Conservation (phyloP, 2,329 filamentous ascomycete species). For the Epichloe gansuensis region DNA sequence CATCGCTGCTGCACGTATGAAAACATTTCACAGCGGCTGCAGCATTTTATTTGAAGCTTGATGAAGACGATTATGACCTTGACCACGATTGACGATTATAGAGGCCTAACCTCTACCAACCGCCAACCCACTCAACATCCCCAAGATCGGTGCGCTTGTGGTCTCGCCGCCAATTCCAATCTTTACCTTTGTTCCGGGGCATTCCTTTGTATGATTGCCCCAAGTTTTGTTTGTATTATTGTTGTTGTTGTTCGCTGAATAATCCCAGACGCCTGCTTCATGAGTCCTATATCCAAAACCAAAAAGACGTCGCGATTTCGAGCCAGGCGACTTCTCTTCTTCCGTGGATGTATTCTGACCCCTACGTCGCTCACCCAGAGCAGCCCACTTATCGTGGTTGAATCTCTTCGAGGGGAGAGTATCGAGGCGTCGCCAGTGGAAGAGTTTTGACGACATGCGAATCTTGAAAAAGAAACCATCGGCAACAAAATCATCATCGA, state of each 20-base stretch:
- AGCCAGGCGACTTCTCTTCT: slow-evolving; percentile 36
- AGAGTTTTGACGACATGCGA: slow-evolving; percentile 29
- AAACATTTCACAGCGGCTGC: slow-evolving; percentile 1
- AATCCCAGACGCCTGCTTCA: slow-evolving; percentile 37
- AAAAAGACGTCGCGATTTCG: slow-evolving; percentile 36
- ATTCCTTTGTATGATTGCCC: slow-evolving; percentile 36
- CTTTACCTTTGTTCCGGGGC: slow-evolving; percentile 45
- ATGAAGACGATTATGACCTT: slow-evolving; percentile 20
- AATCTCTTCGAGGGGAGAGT: slow-evolving; percentile 56
- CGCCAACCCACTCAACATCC: slow-evolving; percentile 90
- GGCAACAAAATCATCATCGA: slow-evolving; percentile 53
- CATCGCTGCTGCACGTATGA: slow-evolving; percentile 9
- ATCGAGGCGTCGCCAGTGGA: slow-evolving; percentile 33
- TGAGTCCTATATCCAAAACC: slow-evolving; percentile 36
- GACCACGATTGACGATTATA: slow-evolving; percentile 49
- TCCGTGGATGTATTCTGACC: slow-evolving; percentile 44
- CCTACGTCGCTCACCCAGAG: slow-evolving; percentile 71
- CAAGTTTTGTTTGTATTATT: slow-evolving; percentile 13
- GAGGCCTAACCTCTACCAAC: slow-evolving; percentile 53
- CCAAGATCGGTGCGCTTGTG: slow-evolving; percentile 51
- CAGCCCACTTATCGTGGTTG: slow-evolving; percentile 74
- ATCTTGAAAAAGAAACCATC: slow-evolving; percentile 68
- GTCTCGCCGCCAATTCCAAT: slow-evolving; percentile 52
- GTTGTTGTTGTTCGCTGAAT: slow-evolving; percentile 26
- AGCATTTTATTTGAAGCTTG: background rate